Evolutionary conservation across 2,329 filamentous ascomycete genomes (phyloP), one percentile per base, ranked within the genome.

Genomic region (Peltaster fructicola): DNA sequence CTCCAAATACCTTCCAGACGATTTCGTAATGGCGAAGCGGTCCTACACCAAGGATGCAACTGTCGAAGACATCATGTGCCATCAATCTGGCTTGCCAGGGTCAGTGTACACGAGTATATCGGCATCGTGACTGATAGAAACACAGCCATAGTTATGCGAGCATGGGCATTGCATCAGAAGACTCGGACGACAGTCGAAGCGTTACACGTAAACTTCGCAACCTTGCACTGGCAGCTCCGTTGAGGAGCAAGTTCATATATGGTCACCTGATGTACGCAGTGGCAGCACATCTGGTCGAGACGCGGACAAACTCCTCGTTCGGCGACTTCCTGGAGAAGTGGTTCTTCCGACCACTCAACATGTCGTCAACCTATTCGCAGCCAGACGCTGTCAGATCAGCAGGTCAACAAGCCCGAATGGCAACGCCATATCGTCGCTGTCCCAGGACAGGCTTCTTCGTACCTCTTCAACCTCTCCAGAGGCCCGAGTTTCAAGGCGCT

Each of bases 1-100:
- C 15, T 52, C 51, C 1, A 43, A 44, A 9, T 39, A 68, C 1
- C 48, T 68, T 3, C 52, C 51, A 1, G 57, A 61, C 1, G 64
- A 68, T 24, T 68, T 68, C 30, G 54, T 65, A 2, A 45, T 67
- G 7, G 33, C 49, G 8, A 56, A 61, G 25, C 45, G 50, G 1
- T 56, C 52, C 37, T 51, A 54, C 8, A 68, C 61, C 2, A 40
- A 47, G 13, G 53, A 61, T 30, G 41, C 65, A 19, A 69, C 61
- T 0, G 40, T 69, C 5, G 59, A 68, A 27, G 66, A 71, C 28
- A 55, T 61, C 3, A 48, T 65, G 1, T 54, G 54, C 24, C 65
- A 70, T 36, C 52, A 63, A 4, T 61, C 56, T 1, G 64, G 65
- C 7, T 48, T 64, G 30, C 48, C 62, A 2, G 33, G 47, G 17